Base-by-base conservation (phyloP, 352 stramenopile genomes). In the Globisporangium heterothallicum region DNA sequence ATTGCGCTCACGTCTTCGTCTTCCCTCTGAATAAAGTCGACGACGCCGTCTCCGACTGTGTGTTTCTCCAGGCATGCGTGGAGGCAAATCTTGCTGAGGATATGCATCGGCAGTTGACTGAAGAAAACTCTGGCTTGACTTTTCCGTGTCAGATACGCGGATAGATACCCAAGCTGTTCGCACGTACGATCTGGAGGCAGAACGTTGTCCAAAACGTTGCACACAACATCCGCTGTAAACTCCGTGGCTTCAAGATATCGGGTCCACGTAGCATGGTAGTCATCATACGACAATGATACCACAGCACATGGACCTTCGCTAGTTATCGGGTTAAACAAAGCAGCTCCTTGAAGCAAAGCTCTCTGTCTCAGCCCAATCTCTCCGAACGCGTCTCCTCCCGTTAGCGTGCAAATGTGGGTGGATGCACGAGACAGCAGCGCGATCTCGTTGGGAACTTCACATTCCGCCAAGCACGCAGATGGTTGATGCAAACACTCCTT, bases 161-260 rank as follows among this genome's bases (percentile, higher is more conserved):
- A 58, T 2, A 78, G 18, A 42, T 68, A 76, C 0, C 36, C 22
- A 3, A 83, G 16, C 40, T 83, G 66, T 42, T 78, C 69, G 10
- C 74, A 67, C 2, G 64, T 76, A 7, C 72, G 72, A 42, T 83
- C 69, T 57, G 61, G 72, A 42, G 69, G 66, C 13, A 64, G 46
- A 4, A 58, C 58, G n/a, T 48, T 38, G 5, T 56, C 48, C 21
- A 79, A 30, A 44, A 79, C 69, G 8, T 29, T 32, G 16, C 58
- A 58, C 4, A 58, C 49, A 9, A 13, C 38, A 2, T 61, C 60
- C 12, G 59, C 44, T 4, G 64, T 63, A 27, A 78, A 74, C 12
- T 63, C 55, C 0, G 40, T 66, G 1, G 47, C 54, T 9, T 75
- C 51, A 4, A 66, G n/a, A 29, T 74, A 73, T 4, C 44, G 48